A percentile compares a stretch with the other conserved stretches of the same genome.
Conservation (phyloP, 768 basidiomycete genomes). For the Gloeostereum incarnatum region DNA sequence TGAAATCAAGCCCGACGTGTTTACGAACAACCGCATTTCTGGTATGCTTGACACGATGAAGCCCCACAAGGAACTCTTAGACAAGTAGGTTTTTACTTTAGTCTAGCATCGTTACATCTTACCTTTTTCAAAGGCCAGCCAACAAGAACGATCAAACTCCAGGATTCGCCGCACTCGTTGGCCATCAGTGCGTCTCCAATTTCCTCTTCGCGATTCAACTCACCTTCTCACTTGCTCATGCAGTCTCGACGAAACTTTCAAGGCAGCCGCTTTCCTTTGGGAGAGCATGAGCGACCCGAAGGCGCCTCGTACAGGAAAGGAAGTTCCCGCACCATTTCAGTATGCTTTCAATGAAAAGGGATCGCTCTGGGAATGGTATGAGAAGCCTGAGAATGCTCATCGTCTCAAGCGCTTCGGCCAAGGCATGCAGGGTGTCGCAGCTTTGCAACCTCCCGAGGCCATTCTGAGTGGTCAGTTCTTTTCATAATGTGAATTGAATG, state of each 20-base stretch:
- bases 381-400: slow-evolving; percentile 9
- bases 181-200: slow-evolving; percentile 9
- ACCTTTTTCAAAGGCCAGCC: slow-evolving; percentile 6
- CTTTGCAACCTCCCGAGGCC: slow-evolving; percentile 10
- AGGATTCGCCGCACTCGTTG: slow-evolving; percentile 14
- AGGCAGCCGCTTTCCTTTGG: slow-evolving; percentile 10
- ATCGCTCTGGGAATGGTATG: slow-evolving; percentile 13
- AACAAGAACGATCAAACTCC: slow-evolving; percentile 11
- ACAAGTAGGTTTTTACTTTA: slow-evolving; percentile 7
- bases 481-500: not conserved
- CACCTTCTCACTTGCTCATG: not conserved
- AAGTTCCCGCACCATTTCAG: slow-evolving; percentile 7
- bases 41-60: slow-evolving; percentile 13
- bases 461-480: slow-evolving; percentile 9
- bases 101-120: not conserved
- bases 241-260: slow-evolving; percentile 14
- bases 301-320: slow-evolving; percentile 4
- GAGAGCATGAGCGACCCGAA: slow-evolving; percentile 9
- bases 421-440: slow-evolving; percentile 14
- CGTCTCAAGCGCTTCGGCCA: slow-evolving; percentile 13
- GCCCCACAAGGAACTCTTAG: slow-evolving; percentile 6
- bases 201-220: not conserved
- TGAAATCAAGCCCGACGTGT: slow-evolving; percentile 16
- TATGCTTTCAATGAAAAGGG: slow-evolving; percentile 7
- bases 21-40: slow-evolving; percentile 17